Evolutionary conservation across 768 basidiomycete species (phyloP).

Genomic region (Suillus clintonianus): DNA sequence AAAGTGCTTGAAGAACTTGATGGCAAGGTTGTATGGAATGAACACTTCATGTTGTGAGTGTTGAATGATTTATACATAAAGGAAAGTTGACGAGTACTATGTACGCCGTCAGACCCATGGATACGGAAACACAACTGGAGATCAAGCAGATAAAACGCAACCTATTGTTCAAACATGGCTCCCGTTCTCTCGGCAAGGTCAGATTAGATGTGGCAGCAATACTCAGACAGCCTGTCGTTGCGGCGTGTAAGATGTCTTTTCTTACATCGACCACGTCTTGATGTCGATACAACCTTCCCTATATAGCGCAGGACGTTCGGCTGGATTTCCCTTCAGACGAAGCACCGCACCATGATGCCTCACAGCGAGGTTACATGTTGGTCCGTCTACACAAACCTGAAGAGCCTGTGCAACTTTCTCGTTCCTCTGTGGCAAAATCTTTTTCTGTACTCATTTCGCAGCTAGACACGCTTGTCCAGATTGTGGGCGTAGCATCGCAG

Average conservation of each 20-base stretch:
- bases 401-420: slow-evolving; percentile 5
- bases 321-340: not conserved
- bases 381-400: slow-evolving; percentile 18
- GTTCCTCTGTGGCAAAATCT: slow-evolving; percentile 10
- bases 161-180: not conserved
- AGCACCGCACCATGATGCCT: not conserved
- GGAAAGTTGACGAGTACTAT: not conserved
- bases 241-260: not conserved
- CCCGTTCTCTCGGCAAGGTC: not conserved
- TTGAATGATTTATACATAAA: not conserved
- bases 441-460: slow-evolving; percentile 22
- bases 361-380: slow-evolving; percentile 10
- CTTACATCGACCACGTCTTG: not conserved
- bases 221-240: not conserved
- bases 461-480: slow-evolving; percentile 26
- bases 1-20: not conserved
- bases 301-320: not conserved
- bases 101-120: not conserved
- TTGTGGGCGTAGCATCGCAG: slow-evolving; percentile 23
- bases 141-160: not conserved
- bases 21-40: not conserved
- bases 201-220: not conserved
- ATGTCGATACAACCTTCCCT: not conserved
- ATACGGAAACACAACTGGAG: not conserved
- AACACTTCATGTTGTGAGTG: slow-evolving; percentile 1